phyloP scores from a whole-genome alignment of 805 yeast species.

The Saturnispora hagleri region DNA sequence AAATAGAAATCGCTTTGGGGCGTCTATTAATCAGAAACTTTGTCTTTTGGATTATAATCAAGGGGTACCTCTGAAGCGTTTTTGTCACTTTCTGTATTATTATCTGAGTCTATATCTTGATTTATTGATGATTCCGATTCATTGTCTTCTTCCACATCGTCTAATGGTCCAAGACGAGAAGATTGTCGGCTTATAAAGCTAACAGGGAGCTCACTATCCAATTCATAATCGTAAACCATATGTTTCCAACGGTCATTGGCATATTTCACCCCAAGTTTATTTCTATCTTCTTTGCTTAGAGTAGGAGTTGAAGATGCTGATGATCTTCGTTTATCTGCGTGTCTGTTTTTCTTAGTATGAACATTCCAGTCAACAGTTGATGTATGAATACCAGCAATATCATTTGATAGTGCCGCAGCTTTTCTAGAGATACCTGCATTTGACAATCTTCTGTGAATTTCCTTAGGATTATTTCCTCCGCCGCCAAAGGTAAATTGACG shows the following conservation, averaged over 20 bases:
- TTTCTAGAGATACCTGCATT: slow-evolving; percentile 32
- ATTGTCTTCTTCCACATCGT: slow-evolving; percentile 4
- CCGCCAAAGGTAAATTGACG: slow-evolving; percentile 25
- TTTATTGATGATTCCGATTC: neutral
- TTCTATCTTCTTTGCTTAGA: neutral
- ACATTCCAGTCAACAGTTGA: slow-evolving; percentile 8
- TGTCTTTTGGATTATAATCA: neutral
- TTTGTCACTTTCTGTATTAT: neutral
- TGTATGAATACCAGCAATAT: slow-evolving; percentile 35
- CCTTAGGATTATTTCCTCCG: slow-evolving; percentile 24
- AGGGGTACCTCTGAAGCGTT: neutral
- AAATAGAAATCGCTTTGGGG: neutral
- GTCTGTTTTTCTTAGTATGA: neutral
- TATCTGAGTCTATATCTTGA: slow-evolving; percentile 1
- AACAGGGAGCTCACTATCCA: slow-evolving; percentile 14
- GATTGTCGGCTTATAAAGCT: slow-evolving; percentile 13
- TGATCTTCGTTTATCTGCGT: neutral
- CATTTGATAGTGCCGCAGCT: slow-evolving; percentile 36
- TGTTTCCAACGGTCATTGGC: slow-evolving; percentile 13
- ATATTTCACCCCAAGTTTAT: slow-evolving; percentile 8
- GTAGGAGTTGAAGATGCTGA: neutral
- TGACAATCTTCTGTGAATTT: slow-evolving; percentile 26
- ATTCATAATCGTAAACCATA: slow-evolving; percentile 14
- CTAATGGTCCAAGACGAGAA: slow-evolving; percentile 1
- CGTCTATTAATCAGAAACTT: too few species aligned